Evolutionary conservation across 169 alveolate genomes (phyloP).

Genomic region (Cryptosporidium felis): DNA sequence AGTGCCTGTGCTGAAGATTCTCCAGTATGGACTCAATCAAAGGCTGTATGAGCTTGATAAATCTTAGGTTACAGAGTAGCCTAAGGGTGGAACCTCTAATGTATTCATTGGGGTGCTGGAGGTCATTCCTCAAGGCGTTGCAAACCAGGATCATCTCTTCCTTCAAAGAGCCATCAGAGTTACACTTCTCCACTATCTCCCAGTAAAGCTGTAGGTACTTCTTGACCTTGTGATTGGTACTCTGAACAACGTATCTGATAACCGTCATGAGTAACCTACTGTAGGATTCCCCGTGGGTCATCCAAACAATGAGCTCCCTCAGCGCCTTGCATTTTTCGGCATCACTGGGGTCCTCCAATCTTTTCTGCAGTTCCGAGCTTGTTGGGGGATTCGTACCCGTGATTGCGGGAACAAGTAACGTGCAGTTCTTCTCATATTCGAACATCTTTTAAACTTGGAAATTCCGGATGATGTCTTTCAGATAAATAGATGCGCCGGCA

Average conservation of each 20-base stretch:
- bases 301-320: conserved; percentile 57
- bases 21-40: conserved; percentile 90
- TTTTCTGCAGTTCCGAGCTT: conserved; percentile 54
- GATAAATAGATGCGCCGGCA: neutral
- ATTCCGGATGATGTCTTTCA: neutral
- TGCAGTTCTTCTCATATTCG: conserved; percentile 66
- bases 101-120: conserved; percentile 94
- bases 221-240: conserved; percentile 85
- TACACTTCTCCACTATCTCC: conserved; percentile 93
- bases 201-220: conserved; percentile 92
- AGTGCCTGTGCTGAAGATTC: conserved; percentile 88
- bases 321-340: conserved; percentile 67
- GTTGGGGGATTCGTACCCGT: conserved; percentile 59
- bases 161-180: conserved; percentile 92
- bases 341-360: conserved; percentile 68
- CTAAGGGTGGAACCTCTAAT: conserved; percentile 95
- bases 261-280: conserved; percentile 80
- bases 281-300: conserved; percentile 73
- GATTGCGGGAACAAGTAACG: conserved; percentile 48
- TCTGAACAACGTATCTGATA: conserved; percentile 83
- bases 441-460: conserved; percentile 1
- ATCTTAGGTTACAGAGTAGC: conserved; percentile 88
- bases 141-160: conserved; percentile 96
- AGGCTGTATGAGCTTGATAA: conserved; percentile 90
- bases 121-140: conserved; percentile 94